Evolutionary conservation across 2,329 filamentous ascomycete genomes (phyloP).

Genomic region (Colletotrichum tofieldiae): DNA sequence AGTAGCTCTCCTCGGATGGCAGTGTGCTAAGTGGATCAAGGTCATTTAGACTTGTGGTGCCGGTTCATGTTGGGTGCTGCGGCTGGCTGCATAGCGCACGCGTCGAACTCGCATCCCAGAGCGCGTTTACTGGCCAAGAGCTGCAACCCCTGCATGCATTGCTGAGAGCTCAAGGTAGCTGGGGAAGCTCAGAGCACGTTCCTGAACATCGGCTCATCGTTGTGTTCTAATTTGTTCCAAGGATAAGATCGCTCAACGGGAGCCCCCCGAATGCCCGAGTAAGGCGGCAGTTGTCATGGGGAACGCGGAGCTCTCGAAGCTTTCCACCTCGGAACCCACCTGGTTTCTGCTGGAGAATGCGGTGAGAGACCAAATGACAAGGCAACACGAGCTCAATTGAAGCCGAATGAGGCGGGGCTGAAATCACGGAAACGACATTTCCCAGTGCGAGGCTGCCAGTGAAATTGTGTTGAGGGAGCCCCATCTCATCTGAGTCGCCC

Average conservation of each 20-base stretch:
- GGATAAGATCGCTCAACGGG: too few relatives aligned
- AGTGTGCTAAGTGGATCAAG: conserved; percentile 6
- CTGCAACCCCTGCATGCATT: conserved; percentile 37
- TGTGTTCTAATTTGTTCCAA: neutral
- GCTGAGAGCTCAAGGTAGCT: conserved; percentile 17
- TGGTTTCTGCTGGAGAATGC: conserved; percentile 33
- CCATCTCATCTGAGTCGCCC: conserved; percentile 14
- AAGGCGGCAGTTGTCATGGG: conserved; percentile 37
- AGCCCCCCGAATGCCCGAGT: neutral
- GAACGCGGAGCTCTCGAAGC: conserved; percentile 30
- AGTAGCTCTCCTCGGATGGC: neutral
- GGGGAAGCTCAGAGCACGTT: conserved; percentile 11
- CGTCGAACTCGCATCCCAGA: conserved; percentile 39
- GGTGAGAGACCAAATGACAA: conserved; percentile 14
- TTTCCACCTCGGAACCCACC: conserved; percentile 1
- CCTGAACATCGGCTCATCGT: neutral
- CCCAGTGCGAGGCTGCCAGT: conserved; percentile 1
- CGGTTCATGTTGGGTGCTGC: conserved; percentile 28
- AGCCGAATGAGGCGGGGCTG: neutral
- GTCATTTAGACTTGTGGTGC: conserved; percentile 2
- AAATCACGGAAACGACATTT: neutral
- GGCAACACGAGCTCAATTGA: conserved; percentile 12
- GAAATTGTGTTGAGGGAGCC: conserved; percentile 22
- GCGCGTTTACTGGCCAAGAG: conserved; percentile 23
- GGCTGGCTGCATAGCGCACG: conserved; percentile 30